Conservation (phyloP, 805 yeast species). For the Candida railenensis region DNA sequence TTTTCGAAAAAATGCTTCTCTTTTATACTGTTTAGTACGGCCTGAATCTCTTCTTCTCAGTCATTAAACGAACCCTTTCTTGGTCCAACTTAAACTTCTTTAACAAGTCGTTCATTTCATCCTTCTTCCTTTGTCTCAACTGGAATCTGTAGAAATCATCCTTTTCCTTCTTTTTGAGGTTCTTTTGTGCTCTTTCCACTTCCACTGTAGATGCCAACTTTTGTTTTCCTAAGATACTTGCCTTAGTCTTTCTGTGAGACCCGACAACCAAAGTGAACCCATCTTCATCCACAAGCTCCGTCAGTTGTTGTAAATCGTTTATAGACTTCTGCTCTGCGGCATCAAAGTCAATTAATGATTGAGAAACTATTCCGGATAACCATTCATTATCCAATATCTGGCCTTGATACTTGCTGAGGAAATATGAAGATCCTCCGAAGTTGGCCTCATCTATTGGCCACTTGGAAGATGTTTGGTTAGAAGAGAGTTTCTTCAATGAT, state of each 20-base stretch:
- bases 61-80: conserved; percentile 75
- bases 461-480: conserved; percentile 18
- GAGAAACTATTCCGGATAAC: conserved; percentile 56
- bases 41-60: conserved; percentile 76
- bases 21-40: conserved; percentile 63
- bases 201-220: conserved; percentile 37
- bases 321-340: conserved; percentile 62
- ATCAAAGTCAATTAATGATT: conserved; percentile 66
- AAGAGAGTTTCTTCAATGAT: conserved; percentile 54
- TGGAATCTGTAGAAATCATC: conserved; percentile 95
- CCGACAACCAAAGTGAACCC: conserved; percentile 93
- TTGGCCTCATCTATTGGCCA: conserved; percentile 35
- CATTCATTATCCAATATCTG: conserved; percentile 48
- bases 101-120: conserved; percentile 85
- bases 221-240: conserved; percentile 63
- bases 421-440: conserved; percentile 40
- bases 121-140: conserved; percentile 88
- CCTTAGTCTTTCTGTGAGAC: conserved; percentile 76
- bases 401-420: conserved; percentile 32
- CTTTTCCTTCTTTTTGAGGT: conserved; percentile 72
- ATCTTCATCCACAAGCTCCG: conserved; percentile 79
- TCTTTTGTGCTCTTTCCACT: conserved; percentile 40
- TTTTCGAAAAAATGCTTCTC: too few relatives aligned
- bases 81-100: conserved; percentile 88
- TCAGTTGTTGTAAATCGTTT: conserved; percentile 54